Base-by-base conservation (phyloP, 2,329 filamentous ascomycete genomes). In the Neofusicoccum umdonicola region DNA sequence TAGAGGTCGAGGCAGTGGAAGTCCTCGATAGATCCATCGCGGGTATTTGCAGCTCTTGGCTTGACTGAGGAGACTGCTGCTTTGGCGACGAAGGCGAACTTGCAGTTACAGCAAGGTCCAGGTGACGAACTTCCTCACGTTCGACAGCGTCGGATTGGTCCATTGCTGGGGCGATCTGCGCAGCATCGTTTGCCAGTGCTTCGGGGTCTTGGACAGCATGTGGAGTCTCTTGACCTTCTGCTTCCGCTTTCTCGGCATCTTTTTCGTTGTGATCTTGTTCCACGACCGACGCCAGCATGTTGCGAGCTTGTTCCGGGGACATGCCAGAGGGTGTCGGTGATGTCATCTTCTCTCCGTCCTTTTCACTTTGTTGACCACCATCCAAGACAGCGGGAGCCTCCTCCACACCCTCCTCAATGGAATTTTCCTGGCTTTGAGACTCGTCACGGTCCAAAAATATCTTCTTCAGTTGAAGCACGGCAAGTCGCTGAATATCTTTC, bases 401-500 rank as follows among this genome's bases (percentile, higher is more conserved):
- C 64, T 89, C 88, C 7, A 82, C 79, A 2, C 83, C 82, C 47
- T 90, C 87, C 57, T 96, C 92, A 12, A 86, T 86, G 6, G 89
- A 87, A 4, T 84, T 83, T 15, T 93, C 80, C 0, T 91, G 90
- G 65, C 92, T 89, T 66, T 90, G 89, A 2, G 92, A 93, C 68
- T 93, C 92, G 70, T 93, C 84, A 65, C 82, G 90, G 74, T 98
- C 93, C 7, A 94, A 87, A 73, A 99, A 99, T 75, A 99, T 91
- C 75, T 96, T 97, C 74, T 91, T 94, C 65, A 99, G 82, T 74
- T 99, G 96, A 67, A 97, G 84, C 65, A 94, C 92, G 12, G 95
- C 96, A 66, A 99, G 82, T 71, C 95, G 88, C 67, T 93, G 87
- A 72, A 99, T 96, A 79, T 99, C 95, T 73, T 96, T 98, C 76